Evolutionary conservation across 371 early-diverging fungal species (phyloP).

Genomic region (Apophysomyces sp.): DNA sequence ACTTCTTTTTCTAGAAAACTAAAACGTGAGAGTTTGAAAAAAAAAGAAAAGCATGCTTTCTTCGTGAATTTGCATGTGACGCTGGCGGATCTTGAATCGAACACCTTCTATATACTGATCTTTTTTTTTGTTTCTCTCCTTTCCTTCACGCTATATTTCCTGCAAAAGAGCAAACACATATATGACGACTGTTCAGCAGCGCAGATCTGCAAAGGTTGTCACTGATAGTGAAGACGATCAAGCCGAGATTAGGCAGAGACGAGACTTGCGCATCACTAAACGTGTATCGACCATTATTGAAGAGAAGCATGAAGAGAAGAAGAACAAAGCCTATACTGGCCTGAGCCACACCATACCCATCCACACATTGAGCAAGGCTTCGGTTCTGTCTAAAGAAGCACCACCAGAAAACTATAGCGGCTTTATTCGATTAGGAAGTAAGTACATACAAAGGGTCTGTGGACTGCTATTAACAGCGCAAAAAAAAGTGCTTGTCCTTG

Average conservation of each 20-base stretch:
- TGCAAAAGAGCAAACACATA: neutral
- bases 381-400: slow-evolving; percentile 72
- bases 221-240: slow-evolving; percentile 55
- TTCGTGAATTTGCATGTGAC: neutral
- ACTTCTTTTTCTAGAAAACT: neutral
- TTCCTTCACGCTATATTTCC: neutral
- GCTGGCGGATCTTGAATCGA: neutral
- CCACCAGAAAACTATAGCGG: slow-evolving; percentile 78
- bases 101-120: neutral
- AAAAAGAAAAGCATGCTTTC: neutral
- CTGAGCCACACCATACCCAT: slow-evolving; percentile 64
- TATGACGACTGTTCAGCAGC: neutral
- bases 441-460: slow-evolving; percentile 13
- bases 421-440: slow-evolving; percentile 65
- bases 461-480: neutral
- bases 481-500: slow-evolving; percentile 70
- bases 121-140: neutral
- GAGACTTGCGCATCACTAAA: slow-evolving; percentile 40
- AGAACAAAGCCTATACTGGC: slow-evolving; percentile 23
- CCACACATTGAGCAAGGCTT: slow-evolving; percentile 59
- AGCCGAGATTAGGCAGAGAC: slow-evolving; percentile 32
- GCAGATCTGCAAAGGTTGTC: slow-evolving; percentile 38
- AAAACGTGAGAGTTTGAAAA: neutral
- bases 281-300: slow-evolving; percentile 25
- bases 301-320: slow-evolving; percentile 34